These are phyloP conservation scores for Neobulgaria alba DNA, from an alignment of 2,329 filamentous ascomycete genomes.

Conservation along the genomic window DNA sequence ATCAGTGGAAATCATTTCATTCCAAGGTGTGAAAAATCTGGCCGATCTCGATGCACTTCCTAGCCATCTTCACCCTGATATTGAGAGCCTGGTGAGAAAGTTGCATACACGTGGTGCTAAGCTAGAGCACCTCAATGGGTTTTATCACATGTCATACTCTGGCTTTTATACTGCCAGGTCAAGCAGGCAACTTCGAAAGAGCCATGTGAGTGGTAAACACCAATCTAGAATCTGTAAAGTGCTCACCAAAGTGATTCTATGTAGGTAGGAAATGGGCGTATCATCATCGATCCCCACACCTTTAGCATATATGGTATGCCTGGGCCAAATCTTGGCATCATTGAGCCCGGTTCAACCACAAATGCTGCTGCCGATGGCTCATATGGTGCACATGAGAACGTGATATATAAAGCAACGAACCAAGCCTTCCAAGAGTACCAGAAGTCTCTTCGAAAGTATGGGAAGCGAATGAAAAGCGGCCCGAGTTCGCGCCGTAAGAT, in stretches of 20 bases:
- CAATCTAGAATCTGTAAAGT: neutral
- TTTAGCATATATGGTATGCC: slow-evolving; percentile 11
- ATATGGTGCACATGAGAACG: slow-evolving; percentile 4
- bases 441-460: slow-evolving; percentile 1
- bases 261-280: slow-evolving; percentile 14
- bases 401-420: slow-evolving; percentile 12
- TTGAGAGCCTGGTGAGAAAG: slow-evolving; percentile 5
- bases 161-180: slow-evolving; percentile 15
- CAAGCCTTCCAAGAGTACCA: slow-evolving; percentile 9
- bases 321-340: slow-evolving; percentile 7
- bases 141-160: slow-evolving; percentile 14
- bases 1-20: slow-evolving; percentile 10
- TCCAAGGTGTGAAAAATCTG: slow-evolving; percentile 6
- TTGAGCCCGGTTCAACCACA: slow-evolving; percentile 1
- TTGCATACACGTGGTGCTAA: slow-evolving; percentile 7
- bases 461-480: neutral
- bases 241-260: slow-evolving; percentile 4
- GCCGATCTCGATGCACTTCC: slow-evolving; percentile 12
- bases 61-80: slow-evolving; percentile 10
- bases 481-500: neutral
- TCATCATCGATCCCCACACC: slow-evolving; percentile 14
- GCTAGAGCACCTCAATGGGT: slow-evolving; percentile 11
- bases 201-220: slow-evolving; percentile 9
- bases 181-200: slow-evolving; percentile 11
- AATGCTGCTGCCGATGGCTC: neutral